Conservation (phyloP, 192 early-diverging fungal species). For the Podila verticillata region DNA sequence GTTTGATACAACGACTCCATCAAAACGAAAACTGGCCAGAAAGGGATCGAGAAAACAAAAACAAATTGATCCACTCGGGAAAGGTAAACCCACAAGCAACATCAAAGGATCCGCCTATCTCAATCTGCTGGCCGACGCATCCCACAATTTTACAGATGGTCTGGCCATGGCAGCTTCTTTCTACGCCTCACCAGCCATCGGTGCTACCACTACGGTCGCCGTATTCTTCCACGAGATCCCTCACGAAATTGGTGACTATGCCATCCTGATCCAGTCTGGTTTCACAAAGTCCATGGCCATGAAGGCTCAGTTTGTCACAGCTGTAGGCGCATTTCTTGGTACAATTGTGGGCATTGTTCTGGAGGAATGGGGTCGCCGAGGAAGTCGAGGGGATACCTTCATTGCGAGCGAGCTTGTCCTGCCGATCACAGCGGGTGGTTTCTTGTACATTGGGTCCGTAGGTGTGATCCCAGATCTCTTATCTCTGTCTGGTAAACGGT, state of each 20-base stretch:
- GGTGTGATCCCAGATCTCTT: conserved; percentile 86
- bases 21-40: too few species aligned
- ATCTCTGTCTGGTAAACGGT: conserved; percentile 66
- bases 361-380: conserved; percentile 59
- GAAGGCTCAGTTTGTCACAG: conserved; percentile 82
- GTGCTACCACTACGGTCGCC: conserved; percentile 84
- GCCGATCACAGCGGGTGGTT: conserved; percentile 89
- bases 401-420: conserved; percentile 80
- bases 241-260: conserved; percentile 90
- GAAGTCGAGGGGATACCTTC: conserved; percentile 61
- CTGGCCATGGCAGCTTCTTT: conserved; percentile 87
- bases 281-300: conserved; percentile 79
- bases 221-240: conserved; percentile 93
- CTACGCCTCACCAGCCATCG: conserved; percentile 80
- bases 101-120: conserved; percentile 80
- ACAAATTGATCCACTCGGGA: not conserved
- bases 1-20: conserved; percentile 22
- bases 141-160: conserved; percentile 90
- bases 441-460: conserved; percentile 90
- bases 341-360: conserved; percentile 80
- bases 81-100: conserved; percentile 42
- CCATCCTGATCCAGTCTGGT: conserved; percentile 84
- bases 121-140: conserved; percentile 82
- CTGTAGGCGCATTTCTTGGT: conserved; percentile 82
- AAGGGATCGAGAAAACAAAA: not conserved